phyloP scores from a whole-genome alignment of 306 rosid species.

The Vicia sativa region DNA sequence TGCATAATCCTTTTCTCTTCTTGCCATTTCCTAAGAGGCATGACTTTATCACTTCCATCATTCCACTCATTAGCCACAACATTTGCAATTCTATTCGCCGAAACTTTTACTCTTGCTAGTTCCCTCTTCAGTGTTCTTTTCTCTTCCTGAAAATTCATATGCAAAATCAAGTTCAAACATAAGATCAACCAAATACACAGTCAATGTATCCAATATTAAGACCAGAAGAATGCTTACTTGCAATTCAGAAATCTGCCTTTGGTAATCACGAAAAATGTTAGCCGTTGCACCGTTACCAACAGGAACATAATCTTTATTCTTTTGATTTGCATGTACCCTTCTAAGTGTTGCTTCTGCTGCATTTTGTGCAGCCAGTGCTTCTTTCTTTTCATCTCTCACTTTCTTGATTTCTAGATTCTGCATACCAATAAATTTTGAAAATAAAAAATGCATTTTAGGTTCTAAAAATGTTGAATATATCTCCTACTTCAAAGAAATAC shows the following conservation, averaged over 20 bases:
- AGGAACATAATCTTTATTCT: slow-evolving; percentile 63
- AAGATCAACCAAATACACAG: slow-evolving; percentile 16
- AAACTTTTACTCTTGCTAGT: slow-evolving; percentile 77
- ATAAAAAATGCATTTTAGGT: slow-evolving; percentile 21
- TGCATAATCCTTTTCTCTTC: slow-evolving; percentile 84
- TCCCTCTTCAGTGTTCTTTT: slow-evolving; percentile 85
- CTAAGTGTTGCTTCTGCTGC: slow-evolving; percentile 90
- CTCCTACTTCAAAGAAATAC: slow-evolving; percentile 35
- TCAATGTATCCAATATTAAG: neutral
- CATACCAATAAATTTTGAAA: slow-evolving; percentile 37
- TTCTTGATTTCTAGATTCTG: slow-evolving; percentile 86
- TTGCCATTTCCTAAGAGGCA: slow-evolving; percentile 94
- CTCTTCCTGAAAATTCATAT: slow-evolving; percentile 61
- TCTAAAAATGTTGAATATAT: slow-evolving; percentile 9
- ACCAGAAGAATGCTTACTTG: slow-evolving; percentile 44
- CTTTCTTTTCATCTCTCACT: slow-evolving; percentile 68
- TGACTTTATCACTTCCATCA: slow-evolving; percentile 84
- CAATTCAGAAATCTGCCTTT: slow-evolving; percentile 62
- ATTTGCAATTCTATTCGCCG: slow-evolving; percentile 78
- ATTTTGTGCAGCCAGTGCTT: slow-evolving; percentile 78
- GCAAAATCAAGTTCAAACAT: slow-evolving; percentile 35
- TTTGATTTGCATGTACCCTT: slow-evolving; percentile 72
- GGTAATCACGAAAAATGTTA: slow-evolving; percentile 71
- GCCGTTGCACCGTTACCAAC: slow-evolving; percentile 76
- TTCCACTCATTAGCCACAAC: slow-evolving; percentile 95